Base-by-base conservation (phyloP, 345 rosid species). In the Rhodamnia argentea region DNA sequence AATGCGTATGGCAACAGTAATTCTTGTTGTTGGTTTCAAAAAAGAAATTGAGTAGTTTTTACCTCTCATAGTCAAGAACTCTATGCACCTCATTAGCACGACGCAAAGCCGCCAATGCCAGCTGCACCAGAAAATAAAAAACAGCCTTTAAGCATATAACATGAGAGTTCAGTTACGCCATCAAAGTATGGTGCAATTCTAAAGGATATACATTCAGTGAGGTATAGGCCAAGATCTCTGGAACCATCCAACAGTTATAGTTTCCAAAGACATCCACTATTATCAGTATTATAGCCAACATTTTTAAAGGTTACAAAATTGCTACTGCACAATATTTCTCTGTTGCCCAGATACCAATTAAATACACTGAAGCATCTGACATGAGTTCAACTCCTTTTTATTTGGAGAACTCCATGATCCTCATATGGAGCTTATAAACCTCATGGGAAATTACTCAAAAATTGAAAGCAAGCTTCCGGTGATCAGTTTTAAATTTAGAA, bases 71-170 rank as follows among this genome's bases (percentile, higher is more conserved):
- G 92, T 97, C 95, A 37, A 95, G 86, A 60, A 92, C 92, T 85
- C 87, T 82, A 86, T 90, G 93, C 86, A 88, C 87, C 87, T 92
- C 93, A 89, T 96, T 97, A 29, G 98, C 91, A 58, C 59, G 89
- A 85, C 91, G 93, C 87, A 97, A 89, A 86, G 98, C 95, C 64
- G 98, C 96, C 94, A 97, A 87, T 52, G 99, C 98, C 92, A 96
- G 91, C 98, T 96, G 95, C 90, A 87, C 22, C 74, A 58, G 37
- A 84, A 42, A 56, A 32, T 29, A 56, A 10, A 52, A 60, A 86
- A 37, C 57, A 54, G 37, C 83, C 52, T 52, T 83, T 5, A 53
- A 83, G 37, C 51, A 70, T 20, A 70, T 37, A 37, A 32, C 47
- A 32, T 27, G 75, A n/a, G 27, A 56, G 58, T 26, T 53, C 59